phyloP scores from a whole-genome alignment of 495 filamentous ascomycete species.

The Neurospora sp. region DNA sequence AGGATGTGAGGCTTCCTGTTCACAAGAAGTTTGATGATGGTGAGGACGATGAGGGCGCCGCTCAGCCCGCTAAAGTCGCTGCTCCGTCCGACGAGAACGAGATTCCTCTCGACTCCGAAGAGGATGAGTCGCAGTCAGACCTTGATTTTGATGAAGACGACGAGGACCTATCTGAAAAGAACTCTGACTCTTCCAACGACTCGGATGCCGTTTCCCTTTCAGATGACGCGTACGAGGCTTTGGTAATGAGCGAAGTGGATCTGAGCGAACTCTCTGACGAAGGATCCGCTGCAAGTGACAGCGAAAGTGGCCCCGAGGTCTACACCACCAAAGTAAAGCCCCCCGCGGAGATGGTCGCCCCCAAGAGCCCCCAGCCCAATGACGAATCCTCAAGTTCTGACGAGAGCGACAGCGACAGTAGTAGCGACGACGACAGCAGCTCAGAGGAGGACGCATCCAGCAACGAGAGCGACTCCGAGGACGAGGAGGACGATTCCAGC shows the following conservation, averaged over 20 bases:
- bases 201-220: constrained; percentile 7
- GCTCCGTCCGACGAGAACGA: neutral
- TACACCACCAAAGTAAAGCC: neutral
- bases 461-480: constrained; percentile 1
- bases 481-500: constrained; percentile 1
- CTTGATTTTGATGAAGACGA: neutral
- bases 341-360: neutral
- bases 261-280: constrained; percentile 7
- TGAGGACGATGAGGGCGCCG: constrained; percentile 13
- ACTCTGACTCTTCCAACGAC: constrained; percentile 13
- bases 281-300: constrained; percentile 8
- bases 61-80: neutral
- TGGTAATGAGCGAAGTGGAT: neutral
- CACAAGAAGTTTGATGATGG: constrained; percentile 25
- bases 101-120: neutral
- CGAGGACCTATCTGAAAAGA: constrained; percentile 8
- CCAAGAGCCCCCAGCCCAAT: neutral
- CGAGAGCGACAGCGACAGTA: constrained; percentile 4
- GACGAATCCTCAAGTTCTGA: constrained; percentile 5
- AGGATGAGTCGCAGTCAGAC: constrained; percentile 2
- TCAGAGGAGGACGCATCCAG: neutral
- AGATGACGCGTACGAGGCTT: neutral
- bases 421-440: constrained; percentile 4
- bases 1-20: constrained; percentile 20
- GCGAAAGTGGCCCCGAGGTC: constrained; percentile 8